These are phyloP conservation scores for Suillus variegatus DNA, from an alignment of 768 basidiomycete genomes.

Conservation along the genomic window DNA sequence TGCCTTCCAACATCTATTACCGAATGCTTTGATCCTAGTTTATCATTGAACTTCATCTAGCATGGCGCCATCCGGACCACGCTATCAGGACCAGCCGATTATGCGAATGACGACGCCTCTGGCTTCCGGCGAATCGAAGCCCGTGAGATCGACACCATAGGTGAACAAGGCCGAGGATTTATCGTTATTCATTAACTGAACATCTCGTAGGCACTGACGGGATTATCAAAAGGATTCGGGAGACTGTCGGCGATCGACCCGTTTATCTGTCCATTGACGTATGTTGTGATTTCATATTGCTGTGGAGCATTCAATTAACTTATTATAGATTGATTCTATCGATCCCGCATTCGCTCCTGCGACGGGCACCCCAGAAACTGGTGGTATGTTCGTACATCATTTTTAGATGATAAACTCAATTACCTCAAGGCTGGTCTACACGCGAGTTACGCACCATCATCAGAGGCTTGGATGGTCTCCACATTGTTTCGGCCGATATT, in stretches of 20 bases:
- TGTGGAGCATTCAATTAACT: conserved; percentile 6
- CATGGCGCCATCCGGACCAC: conserved; percentile 88
- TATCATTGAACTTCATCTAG: conserved; percentile 44
- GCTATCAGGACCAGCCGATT: conserved; percentile 75
- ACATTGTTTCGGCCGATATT: conserved; percentile 80
- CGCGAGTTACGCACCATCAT: conserved; percentile 79
- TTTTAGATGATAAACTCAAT: conserved; percentile 11
- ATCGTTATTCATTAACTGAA: conserved; percentile 1
- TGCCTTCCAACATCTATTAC: conserved; percentile 16
- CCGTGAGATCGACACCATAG: conserved; percentile 81
- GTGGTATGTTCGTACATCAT: conserved; percentile 39
- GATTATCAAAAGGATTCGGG: conserved; percentile 78
- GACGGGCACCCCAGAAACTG: conserved; percentile 84
- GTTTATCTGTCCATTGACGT: conserved; percentile 83
- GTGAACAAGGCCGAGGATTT: conserved; percentile 33
- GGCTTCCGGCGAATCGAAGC: conserved; percentile 86
- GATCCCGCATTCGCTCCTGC: conserved; percentile 84
- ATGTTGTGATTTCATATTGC: conserved; percentile 22
- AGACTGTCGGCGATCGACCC: conserved; percentile 72
- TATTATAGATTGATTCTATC: conserved; percentile 67
- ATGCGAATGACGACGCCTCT: conserved; percentile 72
- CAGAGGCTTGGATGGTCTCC: conserved; percentile 71
- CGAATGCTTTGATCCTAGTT: conserved; percentile 77
- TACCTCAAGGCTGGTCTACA: conserved; percentile 60
- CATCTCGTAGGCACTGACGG: conserved; percentile 57